Evolutionary conservation across 2,329 filamentous ascomycete genomes (phyloP).

Genomic region (Cercospora beticola): DNA sequence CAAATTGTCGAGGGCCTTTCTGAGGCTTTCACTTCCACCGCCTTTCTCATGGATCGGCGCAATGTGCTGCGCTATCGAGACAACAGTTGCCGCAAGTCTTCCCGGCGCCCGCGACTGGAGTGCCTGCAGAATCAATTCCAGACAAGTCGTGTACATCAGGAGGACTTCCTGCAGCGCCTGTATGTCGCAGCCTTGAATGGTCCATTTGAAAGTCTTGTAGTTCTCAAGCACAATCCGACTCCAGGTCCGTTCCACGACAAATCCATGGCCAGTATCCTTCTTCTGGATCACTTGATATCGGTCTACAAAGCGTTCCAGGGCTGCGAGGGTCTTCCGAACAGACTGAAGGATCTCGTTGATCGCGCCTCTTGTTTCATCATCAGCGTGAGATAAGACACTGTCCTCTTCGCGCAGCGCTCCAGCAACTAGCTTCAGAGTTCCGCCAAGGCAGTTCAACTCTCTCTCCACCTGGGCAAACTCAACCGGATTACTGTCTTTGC

Average conservation of each 20-base stretch:
- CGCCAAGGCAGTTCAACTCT: conserved; percentile 45
- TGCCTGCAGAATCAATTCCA: conserved; percentile 43
- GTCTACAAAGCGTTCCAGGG: conserved; percentile 48
- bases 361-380: conserved; percentile 39
- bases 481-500: conserved; percentile 41
- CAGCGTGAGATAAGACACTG: conserved; percentile 39
- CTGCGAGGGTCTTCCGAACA: conserved; percentile 43
- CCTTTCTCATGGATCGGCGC: conserved; percentile 32
- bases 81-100: conserved; percentile 34
- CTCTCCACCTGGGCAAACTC: conserved; percentile 47
- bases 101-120: conserved; percentile 44
- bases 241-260: conserved; percentile 47
- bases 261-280: conserved; percentile 42
- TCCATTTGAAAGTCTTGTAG: conserved; percentile 49
- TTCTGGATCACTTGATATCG: conserved; percentile 48
- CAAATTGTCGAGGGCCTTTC: conserved; percentile 33
- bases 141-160: conserved; percentile 45
- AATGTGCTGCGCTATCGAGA: conserved; percentile 38
- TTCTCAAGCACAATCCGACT: conserved; percentile 44
- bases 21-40: conserved; percentile 28
- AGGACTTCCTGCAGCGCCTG: conserved; percentile 43
- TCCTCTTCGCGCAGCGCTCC: conserved; percentile 43
- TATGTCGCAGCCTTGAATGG: conserved; percentile 46
- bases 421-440: conserved; percentile 47
- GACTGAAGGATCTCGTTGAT: conserved; percentile 43